Base-by-base conservation (phyloP, 2,329 filamentous ascomycete species). In the Cercospora sp. region DNA sequence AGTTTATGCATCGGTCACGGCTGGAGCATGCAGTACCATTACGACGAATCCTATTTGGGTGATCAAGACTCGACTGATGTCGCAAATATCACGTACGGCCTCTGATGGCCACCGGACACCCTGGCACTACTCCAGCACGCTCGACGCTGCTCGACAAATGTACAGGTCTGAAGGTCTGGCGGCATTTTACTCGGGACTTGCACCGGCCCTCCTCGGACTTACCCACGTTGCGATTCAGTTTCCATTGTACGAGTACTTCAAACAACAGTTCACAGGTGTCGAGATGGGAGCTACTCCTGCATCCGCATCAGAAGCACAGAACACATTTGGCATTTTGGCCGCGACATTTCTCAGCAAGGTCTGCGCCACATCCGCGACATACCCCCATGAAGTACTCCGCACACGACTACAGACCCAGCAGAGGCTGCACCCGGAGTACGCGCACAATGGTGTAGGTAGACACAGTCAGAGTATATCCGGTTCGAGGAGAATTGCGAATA, bases 41-140 rank as follows among this genome's bases (percentile, higher is more conserved):
- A 91, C 90, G 70, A 99, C 95, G 26, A 99, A 98, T 80, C 95
- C 95, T 0, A 99, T 99, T 69, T 99, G 95, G 95, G 95, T 99
- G 43, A 97, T 99, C 83, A 99, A 99, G 82, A 99, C 95, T 60
- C 87, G 95, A 73, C 87, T 99, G 74, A 98, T 98, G 95, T 97
- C 95, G 43, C 95, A 98, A 82, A 91, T 89, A 24, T 89, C 87
- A 72, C 80, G 84, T 43, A 84, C 82, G 69, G 83, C 86, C 71
- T 85, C 81, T 34, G 84, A 81, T 76, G 80, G 81, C 66, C 82
- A 88, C 62, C 86, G 88, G 65, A 86, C 89, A n/a, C 90, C 90
- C 32, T 98, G 94, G 93, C 91, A 97, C 78, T 99, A 99, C 80
- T 88, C 85, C 72, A 93, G 90, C 67, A 98, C 95, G 1, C 82